Base-by-base conservation (phyloP, 176 grass and related monocot species). In the Hyparrhenia diplandra region DNA sequence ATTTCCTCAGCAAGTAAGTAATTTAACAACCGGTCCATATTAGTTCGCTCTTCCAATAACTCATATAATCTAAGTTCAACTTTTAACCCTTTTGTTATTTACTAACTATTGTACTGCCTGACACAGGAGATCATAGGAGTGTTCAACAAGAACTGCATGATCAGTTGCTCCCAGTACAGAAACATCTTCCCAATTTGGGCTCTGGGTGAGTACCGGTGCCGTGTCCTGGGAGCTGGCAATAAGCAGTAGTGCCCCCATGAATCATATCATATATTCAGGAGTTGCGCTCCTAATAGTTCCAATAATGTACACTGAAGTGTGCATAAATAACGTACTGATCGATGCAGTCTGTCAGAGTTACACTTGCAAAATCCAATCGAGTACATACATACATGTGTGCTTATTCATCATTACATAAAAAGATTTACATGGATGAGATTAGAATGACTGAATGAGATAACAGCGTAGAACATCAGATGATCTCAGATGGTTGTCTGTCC, bases 151-250 rank as follows among this genome's bases (percentile, higher is more conserved):
- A 97, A 94, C 55, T 89, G 92, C 88, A 97, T 91, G 89, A 87
- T 94, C 51, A 94, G 85, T 28, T 94, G 94, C 60, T 90, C 92
- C 39, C 80, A 89, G 65, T 98, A 89, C 30, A 80, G 88, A 58
- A 83, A 94, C 78, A 91, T 89, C 78, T 98, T 98, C 82, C 92
- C 92, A 6, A 83, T 98, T 10, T 98, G 95, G 95, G 92, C 92
- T 13, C 86, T 98, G 0, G 90, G 95, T 11, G 88, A 92, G 70
- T 94, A 94, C 71, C 83, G 83, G 0, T 87, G 69, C 68, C 77
- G 83, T 0, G 87, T 92, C 13, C 46, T 98, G 61, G 71, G 66
- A 3, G 62, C 27, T 2, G 64, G 13, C 54, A 84, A 75, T 37
- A 7, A 40, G 74, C 76, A 84, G 18, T 85, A 83, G 57, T 39